A percentile compares a stretch with the other conserved stretches of the same genome.
Conservation (phyloP, 2,329 filamentous ascomycete species). For the Didymella segeticola region DNA sequence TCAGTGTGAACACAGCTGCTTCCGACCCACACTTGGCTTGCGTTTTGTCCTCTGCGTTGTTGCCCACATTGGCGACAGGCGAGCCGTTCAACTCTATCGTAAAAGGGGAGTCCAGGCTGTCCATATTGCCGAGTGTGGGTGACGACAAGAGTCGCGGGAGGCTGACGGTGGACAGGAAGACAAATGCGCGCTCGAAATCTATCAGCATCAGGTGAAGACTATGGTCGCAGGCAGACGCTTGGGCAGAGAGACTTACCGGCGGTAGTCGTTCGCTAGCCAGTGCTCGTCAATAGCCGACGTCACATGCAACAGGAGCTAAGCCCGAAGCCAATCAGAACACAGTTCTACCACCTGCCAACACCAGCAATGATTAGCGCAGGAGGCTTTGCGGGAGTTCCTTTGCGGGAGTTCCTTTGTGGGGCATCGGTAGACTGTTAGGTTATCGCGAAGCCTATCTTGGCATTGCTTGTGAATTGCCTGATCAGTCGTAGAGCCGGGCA, state of each 20-base stretch:
- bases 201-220: slow-evolving; percentile 12
- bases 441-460: slow-evolving; percentile 15
- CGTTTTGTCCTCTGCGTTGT: slow-evolving; percentile 14
- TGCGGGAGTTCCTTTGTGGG: background rate
- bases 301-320: slow-evolving; percentile 6
- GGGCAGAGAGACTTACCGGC: background rate
- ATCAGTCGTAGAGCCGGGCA: slow-evolving; percentile 6
- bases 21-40: slow-evolving; percentile 30
- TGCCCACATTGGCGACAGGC: slow-evolving; percentile 22
- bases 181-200: slow-evolving; percentile 14
- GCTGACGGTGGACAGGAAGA: slow-evolving; percentile 10
- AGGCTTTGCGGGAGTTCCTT: background rate
- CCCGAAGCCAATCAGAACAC: slow-evolving; percentile 9
- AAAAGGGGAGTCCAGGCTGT: slow-evolving; percentile 30
- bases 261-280: slow-evolving; percentile 3
- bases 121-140: slow-evolving; percentile 25
- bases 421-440: slow-evolving; percentile 1
- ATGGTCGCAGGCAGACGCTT: background rate
- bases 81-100: slow-evolving; percentile 35
- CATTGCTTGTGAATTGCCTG: slow-evolving; percentile 17
- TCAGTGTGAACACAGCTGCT: slow-evolving; percentile 33
- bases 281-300: background rate
- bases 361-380: slow-evolving; percentile 4
- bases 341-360: slow-evolving; percentile 2
- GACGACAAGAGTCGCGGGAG: slow-evolving; percentile 13